phyloP scores from a whole-genome alignment of 1,139 yeast genomes.

The Yamadazyma trypodendri region DNA sequence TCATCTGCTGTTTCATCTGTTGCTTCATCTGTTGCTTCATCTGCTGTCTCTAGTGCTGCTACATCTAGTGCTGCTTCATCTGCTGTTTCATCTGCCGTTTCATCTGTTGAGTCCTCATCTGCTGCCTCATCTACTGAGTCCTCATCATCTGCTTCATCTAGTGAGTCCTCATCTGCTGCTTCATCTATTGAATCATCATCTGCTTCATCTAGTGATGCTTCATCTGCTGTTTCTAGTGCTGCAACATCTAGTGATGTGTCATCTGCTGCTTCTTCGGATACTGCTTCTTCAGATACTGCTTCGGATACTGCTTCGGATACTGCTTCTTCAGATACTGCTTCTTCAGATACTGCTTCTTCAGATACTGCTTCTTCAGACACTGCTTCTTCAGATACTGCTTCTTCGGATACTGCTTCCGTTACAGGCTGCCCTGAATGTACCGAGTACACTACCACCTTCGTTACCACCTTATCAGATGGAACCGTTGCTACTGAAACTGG shows the following conservation, averaged over 20 bases:
- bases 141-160: slow-evolving; percentile 12
- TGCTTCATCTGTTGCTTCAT: slow-evolving; percentile 2
- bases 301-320: slow-evolving; percentile 14
- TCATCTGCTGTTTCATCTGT: slow-evolving; percentile 9
- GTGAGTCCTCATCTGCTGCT: slow-evolving; percentile 9
- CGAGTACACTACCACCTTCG: slow-evolving; percentile 13
- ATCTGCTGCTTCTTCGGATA: slow-evolving; percentile 8
- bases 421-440: slow-evolving; percentile 11
- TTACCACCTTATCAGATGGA: slow-evolving; percentile 8
- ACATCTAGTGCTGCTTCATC: slow-evolving; percentile 8
- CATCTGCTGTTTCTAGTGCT: slow-evolving; percentile 9
- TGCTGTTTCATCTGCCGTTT: slow-evolving; percentile 10
- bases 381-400: slow-evolving; percentile 6
- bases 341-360: slow-evolving; percentile 10
- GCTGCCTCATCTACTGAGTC: slow-evolving; percentile 12
- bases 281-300: slow-evolving; percentile 1
- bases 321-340: slow-evolving; percentile 10
- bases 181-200: slow-evolving; percentile 11
- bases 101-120: slow-evolving; percentile 10
- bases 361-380: slow-evolving; percentile 12
- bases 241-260: slow-evolving; percentile 12
- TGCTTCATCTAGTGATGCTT: slow-evolving; percentile 11
- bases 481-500: slow-evolving; percentile 5
- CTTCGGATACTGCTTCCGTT: slow-evolving; percentile 1
- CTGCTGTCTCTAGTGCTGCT: slow-evolving; percentile 6